phyloP scores from a whole-genome alignment of 1,139 yeast genomes.

The Diutina mesorugosa region DNA sequence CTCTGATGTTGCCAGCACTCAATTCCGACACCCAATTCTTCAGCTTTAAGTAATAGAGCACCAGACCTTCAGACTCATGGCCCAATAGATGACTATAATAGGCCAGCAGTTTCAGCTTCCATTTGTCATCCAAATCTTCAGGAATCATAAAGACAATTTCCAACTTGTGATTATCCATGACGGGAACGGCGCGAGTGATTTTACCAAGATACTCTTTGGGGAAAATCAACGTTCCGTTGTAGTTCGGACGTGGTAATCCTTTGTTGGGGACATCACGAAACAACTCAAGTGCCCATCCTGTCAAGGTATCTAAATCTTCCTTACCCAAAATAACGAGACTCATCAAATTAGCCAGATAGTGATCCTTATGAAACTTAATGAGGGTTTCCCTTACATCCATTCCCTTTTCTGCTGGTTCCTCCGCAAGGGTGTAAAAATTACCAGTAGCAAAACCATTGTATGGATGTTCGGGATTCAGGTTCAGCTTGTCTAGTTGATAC shows the following conservation, averaged over 20 bases:
- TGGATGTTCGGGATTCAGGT: slow-evolving; percentile 63
- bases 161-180: slow-evolving; percentile 61
- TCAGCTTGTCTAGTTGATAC: slow-evolving; percentile 68
- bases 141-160: slow-evolving; percentile 66
- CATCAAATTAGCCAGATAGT: slow-evolving; percentile 73
- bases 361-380: slow-evolving; percentile 45
- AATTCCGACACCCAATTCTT: slow-evolving; percentile 73
- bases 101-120: slow-evolving; percentile 58
- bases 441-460: slow-evolving; percentile 71
- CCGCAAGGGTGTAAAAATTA: slow-evolving; percentile 47
- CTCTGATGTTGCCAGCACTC: slow-evolving; percentile 48
- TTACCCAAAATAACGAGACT: slow-evolving; percentile 75
- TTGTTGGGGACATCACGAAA: slow-evolving; percentile 55
- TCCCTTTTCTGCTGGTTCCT: slow-evolving; percentile 34
- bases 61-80: slow-evolving; percentile 83
- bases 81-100: slow-evolving; percentile 77
- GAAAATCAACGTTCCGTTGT: slow-evolving; percentile 20
- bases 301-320: slow-evolving; percentile 60
- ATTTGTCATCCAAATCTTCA: slow-evolving; percentile 46
- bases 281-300: slow-evolving; percentile 56
- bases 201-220: slow-evolving; percentile 29
- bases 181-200: slow-evolving; percentile 61
- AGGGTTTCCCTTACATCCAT: slow-evolving; percentile 54
- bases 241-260: slow-evolving; percentile 36
- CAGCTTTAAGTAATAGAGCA: slow-evolving; percentile 53